Evolutionary conservation across 2,329 filamentous ascomycete genomes (phyloP).

Genomic region (Xylaria sp.): DNA sequence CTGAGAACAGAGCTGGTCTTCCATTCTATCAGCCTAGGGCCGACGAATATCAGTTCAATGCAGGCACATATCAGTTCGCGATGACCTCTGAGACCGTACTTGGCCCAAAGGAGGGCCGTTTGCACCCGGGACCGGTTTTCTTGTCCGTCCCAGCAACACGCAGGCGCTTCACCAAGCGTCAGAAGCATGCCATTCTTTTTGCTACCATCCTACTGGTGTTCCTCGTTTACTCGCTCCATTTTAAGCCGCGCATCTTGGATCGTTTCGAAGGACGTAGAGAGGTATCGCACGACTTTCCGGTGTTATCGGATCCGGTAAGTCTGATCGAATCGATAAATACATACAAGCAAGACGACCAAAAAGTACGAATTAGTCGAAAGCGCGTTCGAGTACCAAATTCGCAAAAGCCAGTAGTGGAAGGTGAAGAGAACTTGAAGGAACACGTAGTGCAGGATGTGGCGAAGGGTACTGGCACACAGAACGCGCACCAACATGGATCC

Average conservation of each 20-base stretch:
- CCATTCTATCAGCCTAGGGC: neutral
- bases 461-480: neutral
- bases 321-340: neutral
- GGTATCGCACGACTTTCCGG: neutral
- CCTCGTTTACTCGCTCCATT: constrained; percentile 9
- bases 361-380: neutral
- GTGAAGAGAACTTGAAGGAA: neutral
- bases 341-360: neutral
- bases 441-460: neutral
- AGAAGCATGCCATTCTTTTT: constrained; percentile 11
- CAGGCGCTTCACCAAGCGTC: constrained; percentile 14
- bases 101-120: constrained; percentile 31
- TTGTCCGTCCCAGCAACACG: constrained; percentile 4
- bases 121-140: constrained; percentile 22
- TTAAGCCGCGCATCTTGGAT: neutral
- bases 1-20: neutral
- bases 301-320: neutral
- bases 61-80: constrained; percentile 5
- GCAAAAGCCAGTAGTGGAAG: constrained; percentile 8
- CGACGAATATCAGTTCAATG: neutral
- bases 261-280: neutral
- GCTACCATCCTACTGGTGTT: constrained; percentile 4
- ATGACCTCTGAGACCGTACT: constrained; percentile 10
- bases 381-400: neutral
- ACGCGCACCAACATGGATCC: neutral